Evolutionary conservation across 371 early-diverging fungal species (phyloP).

Genomic region (Mucor irregularis): DNA sequence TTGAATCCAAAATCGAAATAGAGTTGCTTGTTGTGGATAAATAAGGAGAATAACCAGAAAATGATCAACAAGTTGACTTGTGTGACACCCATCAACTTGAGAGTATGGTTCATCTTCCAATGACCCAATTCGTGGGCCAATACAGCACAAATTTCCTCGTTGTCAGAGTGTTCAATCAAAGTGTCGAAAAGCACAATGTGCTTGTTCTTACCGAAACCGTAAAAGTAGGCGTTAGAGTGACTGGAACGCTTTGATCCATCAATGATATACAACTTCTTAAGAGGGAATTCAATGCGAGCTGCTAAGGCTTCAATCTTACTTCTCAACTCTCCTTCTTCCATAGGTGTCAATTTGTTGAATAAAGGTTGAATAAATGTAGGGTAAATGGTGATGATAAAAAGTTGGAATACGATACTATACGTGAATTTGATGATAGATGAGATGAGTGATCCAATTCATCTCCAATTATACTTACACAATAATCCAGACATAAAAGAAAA

Average conservation of each 20-base stretch:
- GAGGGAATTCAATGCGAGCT: conserved; percentile 86
- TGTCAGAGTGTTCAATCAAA: conserved; percentile 79
- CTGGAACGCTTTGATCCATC: conserved; percentile 94
- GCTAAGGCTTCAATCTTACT: conserved; percentile 86
- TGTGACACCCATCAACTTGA: conserved; percentile 69
- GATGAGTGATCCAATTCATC: neutral
- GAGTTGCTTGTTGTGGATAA: conserved; percentile 69
- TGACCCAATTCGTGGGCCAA: conserved; percentile 98
- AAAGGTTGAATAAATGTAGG: conserved; percentile 97
- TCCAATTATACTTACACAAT: conserved; percentile 65
- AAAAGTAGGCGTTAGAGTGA: conserved; percentile 98
- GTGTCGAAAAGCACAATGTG: conserved; percentile 98
- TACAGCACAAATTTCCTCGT: conserved; percentile 93
- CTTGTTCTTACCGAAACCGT: conserved; percentile 95
- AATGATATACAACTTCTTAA: conserved; percentile 93
- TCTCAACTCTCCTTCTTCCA: conserved; percentile 87
- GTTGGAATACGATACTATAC: conserved; percentile 80
- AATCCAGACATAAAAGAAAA: conserved; percentile 89
- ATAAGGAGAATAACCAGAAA: conserved; percentile 85
- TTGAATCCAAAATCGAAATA: conserved; percentile 87
- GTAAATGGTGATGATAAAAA: conserved; percentile 88
- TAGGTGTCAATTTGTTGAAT: conserved; percentile 95
- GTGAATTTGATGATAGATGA: neutral
- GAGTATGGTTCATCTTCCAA: conserved; percentile 89
- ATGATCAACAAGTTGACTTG: conserved; percentile 79